Evolutionary conservation across 2,329 filamentous ascomycete genomes (phyloP).

Genomic region (Sporothrix pseudoabietina): DNA sequence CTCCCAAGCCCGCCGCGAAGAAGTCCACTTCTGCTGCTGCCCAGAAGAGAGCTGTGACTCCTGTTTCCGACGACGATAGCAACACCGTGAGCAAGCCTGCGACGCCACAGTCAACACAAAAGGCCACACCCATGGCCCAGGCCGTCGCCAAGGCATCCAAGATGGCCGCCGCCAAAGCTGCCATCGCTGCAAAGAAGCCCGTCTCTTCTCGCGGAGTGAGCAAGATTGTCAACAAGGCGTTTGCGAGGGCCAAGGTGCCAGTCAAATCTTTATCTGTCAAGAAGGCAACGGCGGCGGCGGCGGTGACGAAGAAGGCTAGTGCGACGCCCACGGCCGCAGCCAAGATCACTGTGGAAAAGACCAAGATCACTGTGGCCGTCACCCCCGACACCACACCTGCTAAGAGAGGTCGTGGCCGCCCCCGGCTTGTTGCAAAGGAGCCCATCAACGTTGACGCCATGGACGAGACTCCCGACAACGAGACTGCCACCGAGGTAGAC

Average conservation of each 20-base stretch:
- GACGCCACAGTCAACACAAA: constrained; percentile 2
- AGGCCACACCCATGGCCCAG: constrained; percentile 31
- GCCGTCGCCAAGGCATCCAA: constrained; percentile 23
- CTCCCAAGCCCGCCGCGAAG: neutral
- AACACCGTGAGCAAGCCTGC: neutral
- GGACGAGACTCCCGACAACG: neutral
- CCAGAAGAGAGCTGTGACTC: constrained; percentile 17
- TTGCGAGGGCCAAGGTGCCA: neutral
- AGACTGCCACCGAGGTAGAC: neutral
- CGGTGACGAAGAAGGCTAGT: neutral
- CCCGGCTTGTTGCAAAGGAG: neutral
- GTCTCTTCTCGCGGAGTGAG: neutral
- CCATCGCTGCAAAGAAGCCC: constrained; percentile 10
- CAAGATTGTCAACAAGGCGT: neutral
- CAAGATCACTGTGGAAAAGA: neutral
- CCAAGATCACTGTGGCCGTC: neutral
- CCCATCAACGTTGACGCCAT: neutral
- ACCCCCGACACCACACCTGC: neutral
- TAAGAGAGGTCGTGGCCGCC: neutral
- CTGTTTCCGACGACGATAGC: neutral
- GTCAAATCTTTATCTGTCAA: neutral
- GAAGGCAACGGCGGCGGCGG: neutral
- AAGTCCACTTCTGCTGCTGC: neutral
- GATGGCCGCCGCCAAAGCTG: constrained; percentile 16
- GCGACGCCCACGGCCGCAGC: neutral